Evolutionary conservation across 2,329 filamentous ascomycete genomes (phyloP), one percentile per base, ranked within the genome.

Genomic region (Neopestalotiopsis sp.): DNA sequence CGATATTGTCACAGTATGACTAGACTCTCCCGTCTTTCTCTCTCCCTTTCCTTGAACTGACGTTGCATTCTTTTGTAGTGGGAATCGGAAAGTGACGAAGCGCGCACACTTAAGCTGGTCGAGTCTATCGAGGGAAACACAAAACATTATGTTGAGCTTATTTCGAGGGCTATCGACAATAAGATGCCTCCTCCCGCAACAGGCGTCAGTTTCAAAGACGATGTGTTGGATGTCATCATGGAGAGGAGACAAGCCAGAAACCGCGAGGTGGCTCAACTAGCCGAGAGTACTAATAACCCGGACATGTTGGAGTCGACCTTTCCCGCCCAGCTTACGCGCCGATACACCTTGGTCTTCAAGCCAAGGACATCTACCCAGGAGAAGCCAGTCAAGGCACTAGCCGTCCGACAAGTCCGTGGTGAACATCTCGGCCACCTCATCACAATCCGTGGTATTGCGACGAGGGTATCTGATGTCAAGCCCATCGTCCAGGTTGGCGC

Each of bases 271-370:
- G 83, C 86, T 24, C 86, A 90, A 73, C 86, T 88, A n/a, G 88
- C 90, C 30, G 91, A 93, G 74, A 86, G 88, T 67, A 86, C 87
- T 73, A 83, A 88, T 75, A 89, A 95, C 78, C 86, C 90, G 6
- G 87, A 88, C 4, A 81, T 90, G 32, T 86, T 91, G 24, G 89
- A 93, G 66, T 90, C 94, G 67, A 91, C 94, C 73, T 99, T 98
- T 77, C 97, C 96, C 17, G 90, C 95, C 7, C 94, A 97, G 77
- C 89, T 99, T 66, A 98, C 94, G 4, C 91, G 96, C 70, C 90
- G 96, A 78, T 99, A 99, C 82, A 97, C 94, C 0, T 89, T 99
- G 69, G 95, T 97, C 78, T 98, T 99, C 86, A 98, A 97, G 84
- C 95, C 96, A 24, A 87, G 93, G 70, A 92, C 92, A n/a, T 88